These are phyloP conservation scores for Fusarium sp. DNA, from an alignment of 2,329 filamentous ascomycete genomes.

Conservation along the genomic window DNA sequence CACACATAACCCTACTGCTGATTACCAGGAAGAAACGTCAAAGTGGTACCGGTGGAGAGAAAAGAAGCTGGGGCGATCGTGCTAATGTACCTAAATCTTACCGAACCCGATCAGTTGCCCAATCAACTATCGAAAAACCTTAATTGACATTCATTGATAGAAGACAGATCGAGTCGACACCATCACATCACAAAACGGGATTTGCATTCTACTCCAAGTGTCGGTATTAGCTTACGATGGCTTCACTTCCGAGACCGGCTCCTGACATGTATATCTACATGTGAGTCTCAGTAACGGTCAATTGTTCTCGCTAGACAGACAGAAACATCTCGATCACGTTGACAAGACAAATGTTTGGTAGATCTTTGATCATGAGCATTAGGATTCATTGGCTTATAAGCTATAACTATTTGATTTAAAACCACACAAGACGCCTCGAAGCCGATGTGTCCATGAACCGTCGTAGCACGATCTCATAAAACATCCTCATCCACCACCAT, in stretches of 20 bases:
- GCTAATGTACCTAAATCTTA: conserved; percentile 11
- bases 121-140: conserved; percentile 35
- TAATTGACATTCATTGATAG: background rate
- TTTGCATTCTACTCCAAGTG: background rate
- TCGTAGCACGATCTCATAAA: background rate
- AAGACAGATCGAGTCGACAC: background rate
- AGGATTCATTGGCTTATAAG: conserved; percentile 29
- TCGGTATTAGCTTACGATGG: background rate
- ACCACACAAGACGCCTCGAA: background rate
- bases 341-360: no score
- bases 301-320: background rate
- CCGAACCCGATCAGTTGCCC: conserved; percentile 29
- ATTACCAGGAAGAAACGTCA: conserved; percentile 1
- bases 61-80: conserved; percentile 13
- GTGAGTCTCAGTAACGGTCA: background rate
- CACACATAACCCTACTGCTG: background rate
- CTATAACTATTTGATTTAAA: conserved; percentile 15
- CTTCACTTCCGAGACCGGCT: background rate
- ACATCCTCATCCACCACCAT: background rate
- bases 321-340: background rate
- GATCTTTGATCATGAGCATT: conserved; percentile 28
- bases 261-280: background rate
- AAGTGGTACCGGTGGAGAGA: conserved; percentile 15
- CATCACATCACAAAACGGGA: background rate
- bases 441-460: background rate